Base-by-base conservation (phyloP, 2,329 filamentous ascomycete species). In the Cytospora piceae region DNA sequence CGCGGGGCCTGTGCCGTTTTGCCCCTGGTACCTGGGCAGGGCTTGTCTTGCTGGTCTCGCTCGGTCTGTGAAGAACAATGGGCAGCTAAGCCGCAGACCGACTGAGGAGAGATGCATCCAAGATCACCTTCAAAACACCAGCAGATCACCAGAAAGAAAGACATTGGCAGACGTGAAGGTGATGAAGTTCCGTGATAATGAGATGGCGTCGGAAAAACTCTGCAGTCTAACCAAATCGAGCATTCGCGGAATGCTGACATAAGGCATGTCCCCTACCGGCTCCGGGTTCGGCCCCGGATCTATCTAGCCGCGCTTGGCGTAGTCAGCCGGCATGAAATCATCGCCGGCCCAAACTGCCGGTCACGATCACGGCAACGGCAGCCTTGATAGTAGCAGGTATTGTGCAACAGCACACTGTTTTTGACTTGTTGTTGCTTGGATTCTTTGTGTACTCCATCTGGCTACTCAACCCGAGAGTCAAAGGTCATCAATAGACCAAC, bases 321-420 rank as follows among this genome's bases (percentile, higher is more conserved):
- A 37, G n/a, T n/a, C 4, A n/a, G 2, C 54, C 51, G 32, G 51
- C 20, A 27, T 37, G 51, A 46, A 22, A 14, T 51, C 42, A 53
- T 53, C 37, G 52, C 51, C 52, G 34, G 20, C 11, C 27, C 27
- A 34, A 39, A 55, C 65, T 51, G 39, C 39, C n/a, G 37, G 37
- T 14, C 63, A 64, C 46, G 61, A 49, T 24, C n/a, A 49, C n/a
- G 46, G n/a, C 20, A 17, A 42, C 39, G 17, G 17, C 37, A 39
- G 4, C 37, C 2, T 39, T 39, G 37, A 39, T 39, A 17, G 15
- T 39, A 39, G 37, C 37, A 39, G 6, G 15, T 17, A 17, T 15
- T 2, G 37, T 17, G 8, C 4, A 39, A 39, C 37, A 11, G 12
- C 39, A n/a, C 20, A 42, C 6, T 42, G 7, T 42, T 17, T 17